Conservation (phyloP, 2,329 filamentous ascomycete genomes). For the Beauveria medogensis region DNA sequence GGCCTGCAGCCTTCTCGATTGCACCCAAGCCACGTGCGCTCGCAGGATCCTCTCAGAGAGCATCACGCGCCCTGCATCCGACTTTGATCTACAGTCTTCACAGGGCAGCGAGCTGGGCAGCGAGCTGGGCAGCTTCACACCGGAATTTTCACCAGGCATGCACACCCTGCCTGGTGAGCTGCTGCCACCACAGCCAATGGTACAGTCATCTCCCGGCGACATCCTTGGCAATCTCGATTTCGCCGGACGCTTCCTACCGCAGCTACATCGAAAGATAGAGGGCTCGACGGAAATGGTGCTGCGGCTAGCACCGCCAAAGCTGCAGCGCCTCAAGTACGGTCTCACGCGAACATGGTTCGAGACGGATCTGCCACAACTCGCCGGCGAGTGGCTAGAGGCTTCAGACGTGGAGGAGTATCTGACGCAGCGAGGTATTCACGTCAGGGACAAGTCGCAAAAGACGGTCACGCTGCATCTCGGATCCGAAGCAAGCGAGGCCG, state of each 20-base stretch:
- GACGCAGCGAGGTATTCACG: constrained; percentile 5
- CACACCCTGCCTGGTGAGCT: constrained; percentile 4
- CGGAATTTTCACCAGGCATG: background rate
- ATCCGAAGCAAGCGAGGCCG: background rate
- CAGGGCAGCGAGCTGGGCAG: background rate
- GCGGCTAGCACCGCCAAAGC: constrained; percentile 3
- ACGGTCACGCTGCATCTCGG: background rate
- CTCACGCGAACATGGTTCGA: constrained; percentile 9
- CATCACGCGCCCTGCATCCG: background rate
- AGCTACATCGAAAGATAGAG: constrained; percentile 8
- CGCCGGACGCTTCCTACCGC: background rate
- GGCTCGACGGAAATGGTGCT: background rate
- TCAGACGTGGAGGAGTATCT: constrained; percentile 10
- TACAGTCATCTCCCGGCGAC: background rate
- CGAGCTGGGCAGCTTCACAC: background rate
- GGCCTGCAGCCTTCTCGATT: constrained; percentile 4
- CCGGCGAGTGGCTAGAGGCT: constrained; percentile 10
- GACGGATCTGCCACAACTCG: constrained; percentile 3
- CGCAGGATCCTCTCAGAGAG: background rate
- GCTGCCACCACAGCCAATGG: background rate
- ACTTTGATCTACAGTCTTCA: background rate
- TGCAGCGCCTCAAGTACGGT: constrained; percentile 9
- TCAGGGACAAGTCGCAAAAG: background rate
- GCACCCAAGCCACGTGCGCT: background rate
- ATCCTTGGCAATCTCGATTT: background rate